Evolutionary conservation across 73 alveolate species (phyloP).

Genomic region (Paramecium sonneborni): DNA sequence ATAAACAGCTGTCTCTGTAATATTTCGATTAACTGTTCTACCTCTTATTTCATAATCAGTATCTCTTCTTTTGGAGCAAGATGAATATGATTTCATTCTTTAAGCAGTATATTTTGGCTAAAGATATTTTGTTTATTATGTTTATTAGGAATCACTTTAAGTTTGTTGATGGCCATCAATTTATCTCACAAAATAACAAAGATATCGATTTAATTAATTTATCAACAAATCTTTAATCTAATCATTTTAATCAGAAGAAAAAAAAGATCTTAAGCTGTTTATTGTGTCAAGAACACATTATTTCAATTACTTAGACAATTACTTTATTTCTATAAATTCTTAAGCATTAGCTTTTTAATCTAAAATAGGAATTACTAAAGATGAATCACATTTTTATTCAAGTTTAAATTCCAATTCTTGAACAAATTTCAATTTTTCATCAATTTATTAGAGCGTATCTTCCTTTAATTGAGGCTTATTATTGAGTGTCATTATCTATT

Average conservation of each 20-base stretch:
- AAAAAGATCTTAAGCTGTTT: not conserved
- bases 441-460: not conserved
- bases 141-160: not conserved
- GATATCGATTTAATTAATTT: not conserved
- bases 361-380: not conserved
- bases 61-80: not conserved
- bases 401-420: not conserved
- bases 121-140: not conserved
- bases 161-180: not conserved
- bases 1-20: not conserved
- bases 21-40: not conserved
- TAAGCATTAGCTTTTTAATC: conserved; percentile 10
- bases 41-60: conserved; percentile 26
- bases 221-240: not conserved
- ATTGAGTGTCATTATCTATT: not conserved
- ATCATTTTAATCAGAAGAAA: conserved; percentile 19
- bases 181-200: not conserved
- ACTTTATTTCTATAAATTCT: not conserved
- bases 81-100: not conserved
- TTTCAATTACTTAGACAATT: not conserved
- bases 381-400: conserved; percentile 1
- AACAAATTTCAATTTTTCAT: not conserved
- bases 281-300: not conserved
- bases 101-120: not conserved
- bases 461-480: not conserved